Percentiles rank a stretch among this genome's conserved stretches.
Evolutionary conservation across 2,329 filamentous ascomycete species (phyloP).

Genomic region (Fusarium mexicanum): DNA sequence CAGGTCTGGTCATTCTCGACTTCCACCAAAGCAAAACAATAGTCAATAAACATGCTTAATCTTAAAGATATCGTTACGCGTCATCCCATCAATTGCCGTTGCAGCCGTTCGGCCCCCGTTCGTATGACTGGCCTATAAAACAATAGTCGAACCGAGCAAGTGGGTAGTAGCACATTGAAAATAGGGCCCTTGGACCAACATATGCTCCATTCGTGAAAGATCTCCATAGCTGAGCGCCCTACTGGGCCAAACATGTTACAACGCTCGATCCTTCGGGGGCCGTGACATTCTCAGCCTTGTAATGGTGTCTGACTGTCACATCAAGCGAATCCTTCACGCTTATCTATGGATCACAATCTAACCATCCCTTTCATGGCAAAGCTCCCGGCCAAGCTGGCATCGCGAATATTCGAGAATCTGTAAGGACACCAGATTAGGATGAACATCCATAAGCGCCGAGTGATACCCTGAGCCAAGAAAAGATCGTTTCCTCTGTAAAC

Average conservation of each 20-base stretch:
- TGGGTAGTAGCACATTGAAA: not conserved
- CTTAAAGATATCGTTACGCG: not conserved
- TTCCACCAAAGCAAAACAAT: not conserved
- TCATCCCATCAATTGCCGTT: not conserved
- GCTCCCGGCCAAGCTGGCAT: not conserved
- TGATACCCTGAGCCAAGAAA: not conserved
- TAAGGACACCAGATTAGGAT: not conserved
- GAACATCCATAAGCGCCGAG: not conserved
- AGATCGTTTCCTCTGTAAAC: rapidly evolving
- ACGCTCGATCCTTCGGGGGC: not conserved
- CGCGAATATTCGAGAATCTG: not conserved
- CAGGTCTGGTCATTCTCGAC: not conserved
- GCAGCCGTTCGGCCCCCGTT: not conserved
- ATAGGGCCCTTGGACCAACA: not conserved
- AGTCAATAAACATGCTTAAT: not conserved
- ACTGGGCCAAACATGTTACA: not conserved
- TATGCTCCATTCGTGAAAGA: not conserved
- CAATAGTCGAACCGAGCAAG: not conserved
- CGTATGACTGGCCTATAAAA: not conserved
- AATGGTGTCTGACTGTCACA: not conserved
- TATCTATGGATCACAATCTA: conserved; percentile 2
- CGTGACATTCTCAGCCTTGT: not conserved
- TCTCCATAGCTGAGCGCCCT: not conserved
- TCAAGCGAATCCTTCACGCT: not conserved
- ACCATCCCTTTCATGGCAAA: not conserved